Evolutionary conservation across 2,329 filamentous ascomycete species (phyloP).

Genomic region (Fusarium nelsonii): DNA sequence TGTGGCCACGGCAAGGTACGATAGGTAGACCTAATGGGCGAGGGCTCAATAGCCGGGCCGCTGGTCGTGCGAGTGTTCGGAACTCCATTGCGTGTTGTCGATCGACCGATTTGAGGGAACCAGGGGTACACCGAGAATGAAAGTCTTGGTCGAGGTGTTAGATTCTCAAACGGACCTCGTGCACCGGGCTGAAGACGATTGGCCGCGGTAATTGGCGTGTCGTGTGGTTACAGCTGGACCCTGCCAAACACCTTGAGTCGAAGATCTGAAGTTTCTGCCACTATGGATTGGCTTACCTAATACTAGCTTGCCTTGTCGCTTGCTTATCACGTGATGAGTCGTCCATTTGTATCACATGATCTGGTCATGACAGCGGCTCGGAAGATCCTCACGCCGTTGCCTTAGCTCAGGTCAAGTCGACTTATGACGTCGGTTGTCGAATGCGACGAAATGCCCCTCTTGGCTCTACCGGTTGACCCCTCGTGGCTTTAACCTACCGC

Average conservation of each 20-base stretch:
- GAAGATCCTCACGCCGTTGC: not conserved
- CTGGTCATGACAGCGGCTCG: fast-evolving
- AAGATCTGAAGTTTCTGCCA: constrained; percentile 48
- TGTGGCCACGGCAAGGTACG: constrained; percentile 57
- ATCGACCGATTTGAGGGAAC: constrained; percentile 1
- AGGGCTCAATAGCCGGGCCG: constrained; percentile 50
- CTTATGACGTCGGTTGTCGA: constrained; percentile 41
- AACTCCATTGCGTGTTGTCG: constrained; percentile 52
- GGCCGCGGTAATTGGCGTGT: constrained; percentile 44
- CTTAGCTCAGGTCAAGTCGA: constrained; percentile 17
- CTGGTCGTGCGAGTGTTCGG: constrained; percentile 53
- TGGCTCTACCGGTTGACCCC: constrained; percentile 31
- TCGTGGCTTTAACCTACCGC: constrained; percentile 34
- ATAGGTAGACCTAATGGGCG: constrained; percentile 45
- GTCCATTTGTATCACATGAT: constrained; percentile 20
- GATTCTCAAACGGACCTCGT: constrained; percentile 26
- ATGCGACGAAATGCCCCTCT: constrained; percentile 33
- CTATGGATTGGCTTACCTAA: constrained; percentile 37
- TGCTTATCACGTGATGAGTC: not conserved
- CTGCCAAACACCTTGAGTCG: constrained; percentile 34
- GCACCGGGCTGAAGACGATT: constrained; percentile 39
- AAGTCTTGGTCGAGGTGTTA: not conserved
- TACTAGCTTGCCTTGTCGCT: not conserved
- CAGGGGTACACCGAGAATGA: not conserved
- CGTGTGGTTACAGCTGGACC: constrained; percentile 36